Evolutionary conservation across 2,329 filamentous ascomycete species (phyloP).

Genomic region (Fusarium devonianum): DNA sequence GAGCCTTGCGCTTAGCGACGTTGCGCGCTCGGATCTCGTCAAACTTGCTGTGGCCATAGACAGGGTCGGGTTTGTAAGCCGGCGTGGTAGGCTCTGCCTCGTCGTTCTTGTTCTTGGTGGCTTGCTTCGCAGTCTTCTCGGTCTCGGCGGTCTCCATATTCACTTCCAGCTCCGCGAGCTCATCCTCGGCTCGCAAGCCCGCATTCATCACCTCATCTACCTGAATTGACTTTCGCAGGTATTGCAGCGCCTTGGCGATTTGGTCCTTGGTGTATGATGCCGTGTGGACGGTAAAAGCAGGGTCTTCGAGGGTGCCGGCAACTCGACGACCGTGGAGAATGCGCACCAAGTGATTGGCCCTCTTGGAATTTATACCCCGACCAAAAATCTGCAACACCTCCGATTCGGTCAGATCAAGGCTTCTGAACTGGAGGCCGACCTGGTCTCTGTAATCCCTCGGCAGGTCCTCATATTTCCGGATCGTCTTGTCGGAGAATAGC

Average conservation of each 20-base stretch:
- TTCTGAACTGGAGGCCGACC: constrained; percentile 61
- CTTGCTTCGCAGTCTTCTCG: constrained; percentile 31
- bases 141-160: constrained; percentile 40
- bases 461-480: constrained; percentile 65
- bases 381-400: constrained; percentile 62
- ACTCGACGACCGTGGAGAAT: constrained; percentile 70
- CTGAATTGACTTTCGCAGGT: constrained; percentile 61
- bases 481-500: constrained; percentile 48
- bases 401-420: constrained; percentile 55
- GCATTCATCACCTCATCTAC: constrained; percentile 69
- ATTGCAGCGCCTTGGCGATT: constrained; percentile 57
- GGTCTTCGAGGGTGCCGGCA: constrained; percentile 69
- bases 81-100: constrained; percentile 34
- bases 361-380: constrained; percentile 49
- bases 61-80: constrained; percentile 51
- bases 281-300: constrained; percentile 58
- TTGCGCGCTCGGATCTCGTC: constrained; percentile 65
- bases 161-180: constrained; percentile 62
- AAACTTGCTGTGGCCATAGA: constrained; percentile 65
- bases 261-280: constrained; percentile 52
- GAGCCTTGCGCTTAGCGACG: constrained; percentile 56
- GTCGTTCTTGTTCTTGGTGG: constrained; percentile 29
- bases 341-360: constrained; percentile 62
- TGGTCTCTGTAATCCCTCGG: constrained; percentile 64
- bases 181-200: constrained; percentile 67